Base-by-base conservation (phyloP, 495 filamentous ascomycete genomes). In the Podospora pseudocomata region DNA sequence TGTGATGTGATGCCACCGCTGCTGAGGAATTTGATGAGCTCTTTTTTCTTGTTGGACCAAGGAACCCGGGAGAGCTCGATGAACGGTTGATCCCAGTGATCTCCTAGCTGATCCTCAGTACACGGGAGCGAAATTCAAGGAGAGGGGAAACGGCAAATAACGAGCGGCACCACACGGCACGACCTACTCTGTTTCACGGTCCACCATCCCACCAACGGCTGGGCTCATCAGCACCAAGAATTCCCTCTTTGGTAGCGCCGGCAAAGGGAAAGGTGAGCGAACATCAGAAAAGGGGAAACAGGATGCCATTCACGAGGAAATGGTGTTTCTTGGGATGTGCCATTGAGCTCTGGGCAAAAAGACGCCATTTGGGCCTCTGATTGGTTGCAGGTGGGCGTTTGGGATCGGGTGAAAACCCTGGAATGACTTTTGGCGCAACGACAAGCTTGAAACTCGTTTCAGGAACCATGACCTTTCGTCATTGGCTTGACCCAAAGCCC, bases 391-490 rank as follows among this genome's bases (percentile, higher is more conserved):
- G n/a, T 57, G 19, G 30, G 58, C 30, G 30, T 65, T 39, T 68
- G n/a, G 28, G 32, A 26, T 58, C 27, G 58, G 13, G 20, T 64
- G 23, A 63, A 65, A 34, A 15, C 26, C 55, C 62, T 27, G 23
- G 57, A 58, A 68, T 39, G 16, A 19, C 9, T 32, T 55, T 63
- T 64, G 63, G 63, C 63, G 63, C 39, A 62, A 62, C 32, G 19
- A 32, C 59, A 28, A 28, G 68, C 60, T 53, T 70, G 71, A 70
- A 70, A 72, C 71, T 49, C 44, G 67, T 73, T 73, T 68, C 68
- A 70, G 54, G 32, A 27, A 23, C 19, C 4, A 30, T 44, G 44
- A 63, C 6, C 39, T 18, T 18, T 67, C 61, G 65, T 57, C n/a
- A 55, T 65, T 67, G 27, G 71, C 62, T 57, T 67, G 65, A n/a